phyloP scores from a whole-genome alignment of 371 early-diverging fungal species.

The Lichtheimia corymbifera region DNA sequence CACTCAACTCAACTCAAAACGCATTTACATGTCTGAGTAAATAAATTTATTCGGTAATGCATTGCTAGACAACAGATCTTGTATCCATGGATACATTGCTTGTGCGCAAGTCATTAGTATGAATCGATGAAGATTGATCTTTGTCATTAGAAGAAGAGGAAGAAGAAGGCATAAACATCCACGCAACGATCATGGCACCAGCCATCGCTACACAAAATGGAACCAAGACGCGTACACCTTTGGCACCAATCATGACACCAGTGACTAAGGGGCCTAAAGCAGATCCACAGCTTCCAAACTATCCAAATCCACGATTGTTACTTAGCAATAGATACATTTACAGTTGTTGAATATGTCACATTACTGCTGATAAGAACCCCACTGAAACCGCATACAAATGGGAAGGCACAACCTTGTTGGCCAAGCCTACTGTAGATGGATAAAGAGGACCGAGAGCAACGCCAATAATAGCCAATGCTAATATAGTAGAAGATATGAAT shows the following conservation, averaged over 20 bases:
- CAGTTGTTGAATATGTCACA: background rate
- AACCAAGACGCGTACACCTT: slow-evolving; percentile 21
- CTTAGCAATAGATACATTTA: background rate
- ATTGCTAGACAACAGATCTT: too few species aligned
- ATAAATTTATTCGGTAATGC: too few species aligned
- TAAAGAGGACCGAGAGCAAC: slow-evolving; percentile 25
- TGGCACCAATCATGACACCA: slow-evolving; percentile 19
- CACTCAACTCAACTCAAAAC: too few species aligned
- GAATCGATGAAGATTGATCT: too few species aligned
- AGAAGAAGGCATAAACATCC: too few species aligned
- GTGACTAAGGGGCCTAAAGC: slow-evolving; percentile 30
- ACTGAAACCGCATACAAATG: slow-evolving; percentile 19
- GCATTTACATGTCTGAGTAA: too few species aligned
- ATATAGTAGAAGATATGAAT: background rate
- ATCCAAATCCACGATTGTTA: background rate
- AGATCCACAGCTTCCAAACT: slow-evolving; percentile 26
- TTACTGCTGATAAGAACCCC: slow-evolving; percentile 24
- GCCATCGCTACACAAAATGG: slow-evolving; percentile 27
- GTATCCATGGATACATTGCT: too few species aligned
- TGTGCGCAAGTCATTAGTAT: too few species aligned
- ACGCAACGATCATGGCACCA: too few species aligned
- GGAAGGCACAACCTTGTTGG: slow-evolving; percentile 16
- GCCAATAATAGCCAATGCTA: slow-evolving; percentile 16
- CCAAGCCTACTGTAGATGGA: slow-evolving; percentile 25
- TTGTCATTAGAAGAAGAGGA: too few species aligned